A percentile compares a stretch with the other conserved stretches of the same genome.
Conservation (phyloP, 345 rosid genomes). For the Gossypioides kirkii region DNA sequence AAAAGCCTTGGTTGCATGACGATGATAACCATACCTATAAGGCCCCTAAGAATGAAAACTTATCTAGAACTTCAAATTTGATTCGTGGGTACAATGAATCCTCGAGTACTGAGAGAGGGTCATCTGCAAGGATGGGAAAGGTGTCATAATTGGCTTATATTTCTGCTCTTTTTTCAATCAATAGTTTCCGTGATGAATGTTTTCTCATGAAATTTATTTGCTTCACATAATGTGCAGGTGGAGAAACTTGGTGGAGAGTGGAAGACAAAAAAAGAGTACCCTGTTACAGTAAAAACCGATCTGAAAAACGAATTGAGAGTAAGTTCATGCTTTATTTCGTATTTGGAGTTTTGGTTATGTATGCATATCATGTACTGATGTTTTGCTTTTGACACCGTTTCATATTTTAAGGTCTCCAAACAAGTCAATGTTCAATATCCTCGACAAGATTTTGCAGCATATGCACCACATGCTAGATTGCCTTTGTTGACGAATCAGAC, state of each 20-base stretch:
- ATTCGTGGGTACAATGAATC: slow-evolving; percentile 34
- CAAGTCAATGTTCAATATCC: slow-evolving; percentile 30
- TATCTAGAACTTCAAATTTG: slow-evolving; percentile 39
- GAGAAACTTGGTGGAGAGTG: slow-evolving; percentile 35
- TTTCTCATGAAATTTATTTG: slow-evolving; percentile 6
- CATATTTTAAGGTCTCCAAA: slow-evolving; percentile 43
- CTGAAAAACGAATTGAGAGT: slow-evolving; percentile 38
- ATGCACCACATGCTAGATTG: slow-evolving; percentile 35
- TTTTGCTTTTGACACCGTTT: slow-evolving; percentile 18
- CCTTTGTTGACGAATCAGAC: slow-evolving; percentile 29
- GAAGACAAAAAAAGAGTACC: slow-evolving; percentile 31
- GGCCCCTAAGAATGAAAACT: slow-evolving; percentile 35
- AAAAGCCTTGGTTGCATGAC: slow-evolving; percentile 31
- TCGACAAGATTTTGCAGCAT: slow-evolving; percentile 36
- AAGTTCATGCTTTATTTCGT: slow-evolving; percentile 26
- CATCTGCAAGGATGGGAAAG: slow-evolving; percentile 37
- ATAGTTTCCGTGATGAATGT: neutral
- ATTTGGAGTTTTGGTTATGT: neutral
- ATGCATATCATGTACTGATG: neutral
- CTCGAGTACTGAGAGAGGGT: slow-evolving; percentile 36
- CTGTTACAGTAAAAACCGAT: slow-evolving; percentile 26
- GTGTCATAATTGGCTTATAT: slow-evolving; percentile 21
- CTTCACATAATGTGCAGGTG: slow-evolving; percentile 30
- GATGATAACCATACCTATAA: slow-evolving; percentile 24
- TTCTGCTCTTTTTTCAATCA: neutral